Evolutionary conservation across 2,329 filamentous ascomycete species (phyloP), one percentile per base, ranked within the genome.

Genomic region (Trichoderma semiorbis): DNA sequence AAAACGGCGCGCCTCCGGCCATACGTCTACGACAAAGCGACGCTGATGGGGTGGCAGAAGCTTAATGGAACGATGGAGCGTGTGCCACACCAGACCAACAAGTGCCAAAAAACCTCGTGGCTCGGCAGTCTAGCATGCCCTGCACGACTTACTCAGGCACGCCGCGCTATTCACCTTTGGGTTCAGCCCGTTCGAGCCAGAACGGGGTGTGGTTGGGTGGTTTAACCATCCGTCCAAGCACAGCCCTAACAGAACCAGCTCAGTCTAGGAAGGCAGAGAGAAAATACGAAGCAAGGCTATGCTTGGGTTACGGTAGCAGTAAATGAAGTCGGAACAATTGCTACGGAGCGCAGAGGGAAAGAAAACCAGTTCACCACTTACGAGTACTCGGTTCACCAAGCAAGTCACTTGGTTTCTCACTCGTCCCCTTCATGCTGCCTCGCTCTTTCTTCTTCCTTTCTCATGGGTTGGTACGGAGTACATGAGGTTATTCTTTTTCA

Each of bases 141-240:
- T 62, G 64, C 47, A 72, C 58, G 58, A 68, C 70, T 72, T 72
- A 72, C 70, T 72, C 70, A 72, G 70, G 70, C 60, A 72, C 69
- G 47, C 30, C 32, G 43, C 70, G 65, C 70, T 69, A 72, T 72
- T 58, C 68, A 43, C 32, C 21, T 34, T 57, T 63, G 30, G 66
- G 66, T 43, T 57, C 68, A 70, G 68, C 68, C 62, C 16, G 21
- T 21, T 63, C 18, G 24, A 64, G 61, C 60, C 16, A 18, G 32
- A 32, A 60, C n/a, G 26, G 57, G 58, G 34, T 32, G 34, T 26
- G 24, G n/a, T 16, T 66, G 30, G 47, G n/a, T 32, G 53, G 21
- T 57, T 60, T 57, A 63, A 36, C 26, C 53, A 47, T 57, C 43
- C 30, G 57, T 58, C 12, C 32, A 68, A 64, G 28, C 69, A 24